Evolutionary conservation across 2,329 filamentous ascomycete genomes (phyloP).

Genomic region (Pyricularia pennisetigena): DNA sequence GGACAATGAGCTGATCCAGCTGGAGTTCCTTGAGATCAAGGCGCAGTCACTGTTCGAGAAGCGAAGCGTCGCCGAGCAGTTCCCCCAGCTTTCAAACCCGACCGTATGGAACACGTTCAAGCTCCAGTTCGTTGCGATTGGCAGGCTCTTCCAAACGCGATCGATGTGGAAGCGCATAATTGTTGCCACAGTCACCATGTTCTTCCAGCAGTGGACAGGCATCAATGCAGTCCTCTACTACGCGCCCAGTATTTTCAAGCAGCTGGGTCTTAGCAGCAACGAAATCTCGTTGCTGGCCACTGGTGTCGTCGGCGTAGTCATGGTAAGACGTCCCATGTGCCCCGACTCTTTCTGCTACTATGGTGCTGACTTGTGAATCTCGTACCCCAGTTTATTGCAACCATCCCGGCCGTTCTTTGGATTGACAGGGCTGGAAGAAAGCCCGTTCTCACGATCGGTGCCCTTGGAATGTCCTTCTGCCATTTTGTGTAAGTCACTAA

Average conservation of each 20-base stretch:
- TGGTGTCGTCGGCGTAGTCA: slow-evolving; percentile 60
- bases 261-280: slow-evolving; percentile 47
- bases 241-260: slow-evolving; percentile 58
- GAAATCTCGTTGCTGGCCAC: slow-evolving; percentile 54
- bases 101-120: slow-evolving; percentile 56
- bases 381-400: slow-evolving; percentile 40
- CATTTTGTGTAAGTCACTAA: slow-evolving; percentile 34
- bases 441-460: slow-evolving; percentile 51
- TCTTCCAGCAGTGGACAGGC: slow-evolving; percentile 43
- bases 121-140: slow-evolving; percentile 59
- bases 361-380: neutral
- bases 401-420: slow-evolving; percentile 56
- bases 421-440: slow-evolving; percentile 56
- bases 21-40: slow-evolving; percentile 79
- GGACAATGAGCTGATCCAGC: slow-evolving; percentile 58
- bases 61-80: slow-evolving; percentile 54
- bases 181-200: slow-evolving; percentile 54
- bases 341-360: neutral
- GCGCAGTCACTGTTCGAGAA: slow-evolving; percentile 72
- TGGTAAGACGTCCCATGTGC: slow-evolving; percentile 23
- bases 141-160: slow-evolving; percentile 51
- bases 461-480: slow-evolving; percentile 59
- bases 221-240: slow-evolving; percentile 59
- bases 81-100: slow-evolving; percentile 52
- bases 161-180: slow-evolving; percentile 59